These are phyloP conservation scores for Hansenula anomala DNA, from an alignment of 1,139 yeast species.

Conservation along the genomic window DNA sequence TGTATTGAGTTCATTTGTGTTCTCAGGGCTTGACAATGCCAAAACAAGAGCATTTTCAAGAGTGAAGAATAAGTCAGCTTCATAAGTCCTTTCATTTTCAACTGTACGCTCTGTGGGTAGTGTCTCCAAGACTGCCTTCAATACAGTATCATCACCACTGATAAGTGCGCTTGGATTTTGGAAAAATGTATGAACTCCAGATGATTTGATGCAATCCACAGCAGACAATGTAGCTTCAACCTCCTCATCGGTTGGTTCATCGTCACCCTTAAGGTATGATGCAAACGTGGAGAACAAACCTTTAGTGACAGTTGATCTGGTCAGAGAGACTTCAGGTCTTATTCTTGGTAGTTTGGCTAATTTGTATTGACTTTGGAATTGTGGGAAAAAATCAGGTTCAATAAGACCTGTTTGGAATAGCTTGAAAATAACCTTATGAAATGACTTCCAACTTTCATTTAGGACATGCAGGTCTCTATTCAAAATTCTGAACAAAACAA, in stretches of 20 bases:
- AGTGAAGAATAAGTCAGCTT: conserved; percentile 50
- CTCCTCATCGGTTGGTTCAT: conserved; percentile 91
- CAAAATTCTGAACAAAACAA: conserved; percentile 75
- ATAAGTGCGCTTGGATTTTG: conserved; percentile 33
- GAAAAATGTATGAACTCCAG: conserved; percentile 51
- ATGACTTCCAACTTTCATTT: conserved; percentile 50
- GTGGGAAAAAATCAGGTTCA: conserved; percentile 60
- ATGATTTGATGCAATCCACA: conserved; percentile 71
- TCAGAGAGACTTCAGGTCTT: conserved; percentile 59
- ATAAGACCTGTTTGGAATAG: conserved; percentile 72
- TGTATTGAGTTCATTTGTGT: background rate
- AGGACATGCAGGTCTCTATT: conserved; percentile 41
- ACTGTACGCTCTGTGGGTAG: conserved; percentile 22
- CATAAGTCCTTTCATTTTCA: conserved; percentile 41
- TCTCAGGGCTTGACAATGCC: conserved; percentile 30
- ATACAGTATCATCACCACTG: conserved; percentile 24
- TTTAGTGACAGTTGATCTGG: conserved; percentile 55
- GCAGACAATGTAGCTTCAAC: conserved; percentile 82
- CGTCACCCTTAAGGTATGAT: conserved; percentile 89
- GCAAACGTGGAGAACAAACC: conserved; percentile 88
- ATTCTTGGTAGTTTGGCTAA: conserved; percentile 55
- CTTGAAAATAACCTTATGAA: conserved; percentile 56
- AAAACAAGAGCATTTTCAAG: conserved; percentile 52
- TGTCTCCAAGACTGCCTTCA: conserved; percentile 25
- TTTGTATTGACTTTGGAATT: conserved; percentile 52